Evolutionary conservation across 2,329 filamentous ascomycete species (phyloP).

Genomic region (Ceratocystis cubensis): DNA sequence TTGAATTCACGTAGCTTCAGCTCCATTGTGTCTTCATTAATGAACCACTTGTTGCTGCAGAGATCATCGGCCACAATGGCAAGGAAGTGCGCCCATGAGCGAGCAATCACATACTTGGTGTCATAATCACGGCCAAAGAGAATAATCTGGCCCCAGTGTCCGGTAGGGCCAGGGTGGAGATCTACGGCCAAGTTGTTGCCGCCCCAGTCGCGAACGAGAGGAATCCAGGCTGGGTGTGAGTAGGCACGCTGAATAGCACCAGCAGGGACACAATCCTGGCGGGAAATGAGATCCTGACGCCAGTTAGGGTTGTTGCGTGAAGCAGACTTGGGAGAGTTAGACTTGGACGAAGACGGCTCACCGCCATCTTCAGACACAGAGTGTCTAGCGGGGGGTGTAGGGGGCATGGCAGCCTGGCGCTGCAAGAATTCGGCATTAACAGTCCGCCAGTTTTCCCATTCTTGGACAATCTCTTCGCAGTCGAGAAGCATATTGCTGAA

Average conservation of each 20-base stretch:
- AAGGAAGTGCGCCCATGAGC: conserved; percentile 81
- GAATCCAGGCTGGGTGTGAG: conserved; percentile 89
- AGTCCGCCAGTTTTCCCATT: conserved; percentile 91
- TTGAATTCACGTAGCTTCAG: conserved; percentile 90
- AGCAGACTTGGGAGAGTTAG: conserved; percentile 28
- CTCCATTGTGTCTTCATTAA: conserved; percentile 85
- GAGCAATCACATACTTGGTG: conserved; percentile 90
- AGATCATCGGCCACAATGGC: conserved; percentile 83
- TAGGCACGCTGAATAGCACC: conserved; percentile 85
- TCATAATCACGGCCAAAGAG: conserved; percentile 96
- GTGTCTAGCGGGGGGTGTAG: conserved; percentile 39
- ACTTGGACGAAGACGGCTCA: conserved; percentile 57
- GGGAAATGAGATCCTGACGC: conserved; percentile 71
- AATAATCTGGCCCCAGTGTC: conserved; percentile 93
- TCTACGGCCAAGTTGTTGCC: conserved; percentile 95
- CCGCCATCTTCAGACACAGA: conserved; percentile 43
- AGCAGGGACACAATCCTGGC: conserved; percentile 78
- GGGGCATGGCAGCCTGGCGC: conserved; percentile 31
- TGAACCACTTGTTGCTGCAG: conserved; percentile 74
- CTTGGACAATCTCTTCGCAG: conserved; percentile 94
- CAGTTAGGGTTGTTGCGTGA: conserved; percentile 47
- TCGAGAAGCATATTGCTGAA: conserved; percentile 93
- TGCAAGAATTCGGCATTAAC: conserved; percentile 83
- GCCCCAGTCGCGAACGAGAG: conserved; percentile 91
- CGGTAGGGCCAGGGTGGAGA: conserved; percentile 75